Evolutionary conservation across 2,329 filamentous ascomycete genomes (phyloP), one percentile per base, ranked within the genome.

Genomic region (Coleophoma cylindrospora): DNA sequence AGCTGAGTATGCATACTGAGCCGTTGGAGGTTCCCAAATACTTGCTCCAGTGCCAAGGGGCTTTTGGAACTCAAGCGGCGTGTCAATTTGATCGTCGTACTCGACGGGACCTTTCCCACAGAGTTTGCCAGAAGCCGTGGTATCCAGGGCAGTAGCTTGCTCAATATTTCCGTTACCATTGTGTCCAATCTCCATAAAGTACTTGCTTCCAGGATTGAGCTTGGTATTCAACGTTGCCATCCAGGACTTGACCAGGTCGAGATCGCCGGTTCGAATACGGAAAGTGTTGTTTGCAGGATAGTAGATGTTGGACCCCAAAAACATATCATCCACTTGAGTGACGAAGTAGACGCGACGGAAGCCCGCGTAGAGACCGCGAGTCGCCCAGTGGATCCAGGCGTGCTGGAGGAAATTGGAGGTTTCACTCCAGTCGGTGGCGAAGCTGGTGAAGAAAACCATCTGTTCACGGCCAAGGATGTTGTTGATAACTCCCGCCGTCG

Each of bases 381-480:
- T 58, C 6, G 48, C 50, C 56, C 56, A 58, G 38, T 57, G 54
- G 17, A 58, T 55, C 52, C 54, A 56, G 11, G 50, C 54, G 46
- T 58, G 54, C 12, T 51, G 49, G 8, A 58, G 15, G 17, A 58
- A 40, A 45, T 49, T 52, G 0, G 54, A 53, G 5, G 55, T 59
- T 5, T 71, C 57, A 52, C 63, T 67, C 69, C 68, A 71, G 48
- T 67, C 66, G 38, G 65, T 64, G 7, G 66, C 66, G 47, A 77
- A 80, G 15, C 68, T 66, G 50, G 77, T 72, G 66, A 83, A 83
- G 68, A 77, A 82, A 7, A 74, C 79, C 76, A 83, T 80, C 63
- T 84, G 79, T 65, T 83, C 70, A 50, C 81, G 74, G 13, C 73
- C 73, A 45, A 70, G 68, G 54, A 81, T 76, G 52, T 76, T 73